Base-by-base conservation (phyloP, 2,329 filamentous ascomycete genomes). In the Fusarium temperatum region DNA sequence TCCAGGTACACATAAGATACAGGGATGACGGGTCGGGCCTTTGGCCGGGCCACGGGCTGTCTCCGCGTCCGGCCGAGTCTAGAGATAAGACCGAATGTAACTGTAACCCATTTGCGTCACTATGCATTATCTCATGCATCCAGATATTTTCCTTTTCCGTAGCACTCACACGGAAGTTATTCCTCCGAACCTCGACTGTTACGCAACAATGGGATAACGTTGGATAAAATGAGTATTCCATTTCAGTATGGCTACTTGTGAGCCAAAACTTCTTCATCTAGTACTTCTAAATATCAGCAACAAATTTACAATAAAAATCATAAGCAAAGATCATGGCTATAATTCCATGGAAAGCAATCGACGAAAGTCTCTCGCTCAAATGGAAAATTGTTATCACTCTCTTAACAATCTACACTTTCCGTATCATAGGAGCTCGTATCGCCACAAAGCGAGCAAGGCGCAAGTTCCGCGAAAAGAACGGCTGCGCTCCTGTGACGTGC, bases 91-190 rank as follows among this genome's bases (percentile, higher is more conserved):
- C 47, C 45, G 20, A 30, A 50, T 30, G 47, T 30, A 30, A 50
- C 47, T 50, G 28, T 12, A 30, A 50, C 47, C 47, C 28, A n/a
- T 30, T 50, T 50, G 22, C 26, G 28, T 30, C 4, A 22, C 14
- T 50, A 9, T 9, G 28, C 47, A 50, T 30, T 50, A 50, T 50
- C 47, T n/a, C 14, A 50, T 50, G 47, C 28, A 50, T 30, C 20
- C 14, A 5, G 15, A 10, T 17, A 50, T 8, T 7, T n/a, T 4
- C 3, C 0, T 5, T 3, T 18, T n/a, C 20, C 20, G 28, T 22
- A 18, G 20, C 3, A 7, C 11, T 12, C 14, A 30, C 20, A 30
- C 28, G 47, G 28, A 30, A 3, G 7, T 1, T n/a, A n/a, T 30
- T 30, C 47, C 20, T 30, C 28, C 28, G 47, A 50, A n/a, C 10